A percentile compares a stretch with the other conserved stretches of the same genome.
Evolutionary conservation across 1,284 basidiomycete species (phyloP).

Genomic region (Xanthoconium separans): DNA sequence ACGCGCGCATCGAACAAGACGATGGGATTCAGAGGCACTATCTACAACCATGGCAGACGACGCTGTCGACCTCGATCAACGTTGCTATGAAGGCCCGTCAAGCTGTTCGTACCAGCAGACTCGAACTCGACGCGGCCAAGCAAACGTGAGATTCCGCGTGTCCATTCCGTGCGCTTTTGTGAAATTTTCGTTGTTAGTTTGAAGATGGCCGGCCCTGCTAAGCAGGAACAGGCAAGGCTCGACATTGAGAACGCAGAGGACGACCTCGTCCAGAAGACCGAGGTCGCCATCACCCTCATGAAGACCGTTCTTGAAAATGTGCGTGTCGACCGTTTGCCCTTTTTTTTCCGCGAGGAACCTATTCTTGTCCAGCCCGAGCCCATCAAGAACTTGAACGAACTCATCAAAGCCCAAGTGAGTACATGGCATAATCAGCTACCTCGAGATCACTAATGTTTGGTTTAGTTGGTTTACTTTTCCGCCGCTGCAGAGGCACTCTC

Average conservation of each 20-base stretch:
- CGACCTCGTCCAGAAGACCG: conserved; percentile 95
- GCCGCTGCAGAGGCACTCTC: conserved; percentile 84
- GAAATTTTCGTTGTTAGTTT: conserved; percentile 44
- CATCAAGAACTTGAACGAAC: conserved; percentile 88
- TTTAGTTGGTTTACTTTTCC: conserved; percentile 79
- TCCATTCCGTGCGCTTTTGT: background rate
- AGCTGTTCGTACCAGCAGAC: conserved; percentile 81
- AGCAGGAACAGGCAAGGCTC: conserved; percentile 85
- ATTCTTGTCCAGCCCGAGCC: conserved; percentile 78
- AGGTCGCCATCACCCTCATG: conserved; percentile 97
- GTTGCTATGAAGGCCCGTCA: conserved; percentile 90
- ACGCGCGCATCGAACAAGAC: conserved; percentile 84
- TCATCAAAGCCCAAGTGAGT: conserved; percentile 81
- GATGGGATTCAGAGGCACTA: conserved; percentile 71
- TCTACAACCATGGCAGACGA: conserved; percentile 90
- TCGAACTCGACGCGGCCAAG: conserved; percentile 76
- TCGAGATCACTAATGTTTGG: background rate
- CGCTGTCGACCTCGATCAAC: conserved; percentile 75
- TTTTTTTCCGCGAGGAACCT: background rate
- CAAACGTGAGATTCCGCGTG: conserved; percentile 43
- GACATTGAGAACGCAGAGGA: conserved; percentile 96
- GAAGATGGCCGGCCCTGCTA: conserved; percentile 71
- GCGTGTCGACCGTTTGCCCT: conserved; percentile 31
- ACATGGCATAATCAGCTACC: background rate
- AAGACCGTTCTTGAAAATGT: conserved; percentile 97